A percentile compares a stretch with the other conserved stretches of the same genome.
Evolutionary conservation across 2,329 filamentous ascomycete species (phyloP).

Genomic region (Fusarium napiforme): DNA sequence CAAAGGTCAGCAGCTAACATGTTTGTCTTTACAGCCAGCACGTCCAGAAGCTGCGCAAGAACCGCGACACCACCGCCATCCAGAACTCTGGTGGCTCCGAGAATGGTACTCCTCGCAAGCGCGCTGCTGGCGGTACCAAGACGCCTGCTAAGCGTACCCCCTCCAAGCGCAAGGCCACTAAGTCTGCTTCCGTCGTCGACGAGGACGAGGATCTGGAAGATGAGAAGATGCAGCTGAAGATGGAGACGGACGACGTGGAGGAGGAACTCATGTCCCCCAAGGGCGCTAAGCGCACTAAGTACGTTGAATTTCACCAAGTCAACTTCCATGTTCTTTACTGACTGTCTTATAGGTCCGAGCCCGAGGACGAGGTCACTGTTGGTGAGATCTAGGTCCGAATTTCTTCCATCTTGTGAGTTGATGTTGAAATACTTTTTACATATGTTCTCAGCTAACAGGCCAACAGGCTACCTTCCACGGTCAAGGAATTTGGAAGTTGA

Average conservation of each 20-base stretch:
- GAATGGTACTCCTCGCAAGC: slow-evolving; percentile 42
- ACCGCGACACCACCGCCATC: slow-evolving; percentile 45
- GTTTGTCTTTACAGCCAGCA: slow-evolving; percentile 53
- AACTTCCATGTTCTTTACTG: neutral
- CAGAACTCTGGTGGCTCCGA: slow-evolving; percentile 26
- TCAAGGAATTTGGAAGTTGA: neutral
- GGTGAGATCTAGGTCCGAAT: slow-evolving; percentile 12
- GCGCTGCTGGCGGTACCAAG: neutral
- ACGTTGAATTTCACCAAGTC: neutral
- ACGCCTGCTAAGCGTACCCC: slow-evolving; percentile 47
- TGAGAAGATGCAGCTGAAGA: slow-evolving; percentile 43
- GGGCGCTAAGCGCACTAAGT: slow-evolving; percentile 45
- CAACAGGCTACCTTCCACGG: neutral
- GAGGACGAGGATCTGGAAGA: slow-evolving; percentile 44
- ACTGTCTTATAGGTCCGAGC: slow-evolving; percentile 28
- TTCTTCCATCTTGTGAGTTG: slow-evolving; percentile 1
- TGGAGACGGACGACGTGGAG: slow-evolving; percentile 35
- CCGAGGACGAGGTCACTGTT: slow-evolving; percentile 9
- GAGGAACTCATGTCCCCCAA: slow-evolving; percentile 5
- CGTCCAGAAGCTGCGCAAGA: slow-evolving; percentile 57
- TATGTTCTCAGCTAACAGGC: neutral
- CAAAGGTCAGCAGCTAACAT: slow-evolving; percentile 25
- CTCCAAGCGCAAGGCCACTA: slow-evolving; percentile 38
- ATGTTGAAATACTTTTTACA: neutral
- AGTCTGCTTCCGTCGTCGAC: slow-evolving; percentile 18